Evolutionary conservation across 768 basidiomycete species (phyloP).

Genomic region (Pisolithus orientalis): DNA sequence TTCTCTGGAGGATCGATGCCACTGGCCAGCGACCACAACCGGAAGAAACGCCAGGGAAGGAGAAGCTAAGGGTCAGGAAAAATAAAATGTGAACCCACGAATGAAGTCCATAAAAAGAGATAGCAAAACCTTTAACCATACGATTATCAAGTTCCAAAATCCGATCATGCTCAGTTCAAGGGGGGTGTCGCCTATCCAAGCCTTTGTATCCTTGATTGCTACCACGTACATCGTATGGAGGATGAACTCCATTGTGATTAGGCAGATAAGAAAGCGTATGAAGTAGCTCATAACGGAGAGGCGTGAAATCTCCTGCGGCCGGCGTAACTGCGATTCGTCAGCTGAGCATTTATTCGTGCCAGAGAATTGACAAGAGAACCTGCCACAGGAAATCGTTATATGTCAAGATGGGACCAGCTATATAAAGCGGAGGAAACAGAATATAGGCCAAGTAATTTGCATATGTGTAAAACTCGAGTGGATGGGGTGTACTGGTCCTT

Average conservation of each 20-base stretch:
- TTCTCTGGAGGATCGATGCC: slow-evolving; percentile 95
- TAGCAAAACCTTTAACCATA: slow-evolving; percentile 85
- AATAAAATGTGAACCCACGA: background rate
- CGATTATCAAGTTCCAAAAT: slow-evolving; percentile 93
- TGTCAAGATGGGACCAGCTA: slow-evolving; percentile 93
- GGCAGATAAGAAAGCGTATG: slow-evolving; percentile 60
- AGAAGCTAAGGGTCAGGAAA: slow-evolving; percentile 52
- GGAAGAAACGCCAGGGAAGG: slow-evolving; percentile 95
- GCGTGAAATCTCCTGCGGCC: slow-evolving; percentile 41
- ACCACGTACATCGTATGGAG: slow-evolving; percentile 96
- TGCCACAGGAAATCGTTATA: slow-evolving; percentile 96
- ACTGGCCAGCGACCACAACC: slow-evolving; percentile 84
- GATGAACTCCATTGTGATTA: slow-evolving; percentile 85
- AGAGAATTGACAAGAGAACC: slow-evolving; percentile 37
- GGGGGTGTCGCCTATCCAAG: slow-evolving; percentile 75
- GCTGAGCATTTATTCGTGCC: background rate
- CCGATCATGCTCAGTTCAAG: slow-evolving; percentile 87
- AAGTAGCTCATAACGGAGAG: slow-evolving; percentile 48
- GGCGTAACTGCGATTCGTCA: slow-evolving; percentile 44
- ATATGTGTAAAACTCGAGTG: slow-evolving; percentile 56
- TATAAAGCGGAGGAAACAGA: slow-evolving; percentile 91
- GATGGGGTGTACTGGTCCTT: slow-evolving; percentile 50
- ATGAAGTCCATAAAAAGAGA: background rate
- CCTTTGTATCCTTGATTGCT: slow-evolving; percentile 85
- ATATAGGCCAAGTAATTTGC: slow-evolving; percentile 75